Evolutionary conservation across 768 basidiomycete genomes (phyloP), one percentile per base, ranked within the genome.

Genomic region (Gelatoporia subvermispora): DNA sequence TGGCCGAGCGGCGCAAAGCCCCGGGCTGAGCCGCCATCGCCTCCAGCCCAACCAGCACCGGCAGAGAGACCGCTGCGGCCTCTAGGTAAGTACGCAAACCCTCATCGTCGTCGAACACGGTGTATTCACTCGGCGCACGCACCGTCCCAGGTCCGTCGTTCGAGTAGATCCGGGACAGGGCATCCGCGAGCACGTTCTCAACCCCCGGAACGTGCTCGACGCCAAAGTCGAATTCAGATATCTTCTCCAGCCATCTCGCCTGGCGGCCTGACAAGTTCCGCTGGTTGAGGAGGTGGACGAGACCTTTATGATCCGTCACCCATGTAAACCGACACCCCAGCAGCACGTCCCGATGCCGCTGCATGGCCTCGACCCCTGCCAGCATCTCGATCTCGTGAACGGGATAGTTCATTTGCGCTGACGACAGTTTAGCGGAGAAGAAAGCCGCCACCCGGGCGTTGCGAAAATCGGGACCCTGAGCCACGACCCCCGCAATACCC

Each of bases 161-260:
- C 3, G 36, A 11, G 45, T 54, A 54, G n/a, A 47, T 41, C 3
- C 53, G 43, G 8, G 54, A 56, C 18, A 55, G 36, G 8, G 52
- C 48, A 31, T 73, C 71, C 0, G 68, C 63, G 0, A 70, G 37
- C 0, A 58, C 45, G 43, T 72, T 73, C 5, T 65, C 60, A 0
- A 31, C 43, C 0, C 73, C 71, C 0, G 56, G 62, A 11, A 68
- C 45, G 41, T 68, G 63, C 7, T 53, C 18, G 4, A 68, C 58
- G 0, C 34, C 44, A 38, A 64, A 68, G 25, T 67, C 56, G 36
- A 60, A 67, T 25, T 64, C 55, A 28, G 40, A 41, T 9, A 67
- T 35, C 1, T 62, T 62, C 16, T 71, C 68, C 2, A 68, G n/a
- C 74, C 73, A 75, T 0, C 66, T 52, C 0, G 62, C 65, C 28